phyloP scores from a whole-genome alignment of 2,329 filamentous ascomycete species.

The Phialophora chinensis region DNA sequence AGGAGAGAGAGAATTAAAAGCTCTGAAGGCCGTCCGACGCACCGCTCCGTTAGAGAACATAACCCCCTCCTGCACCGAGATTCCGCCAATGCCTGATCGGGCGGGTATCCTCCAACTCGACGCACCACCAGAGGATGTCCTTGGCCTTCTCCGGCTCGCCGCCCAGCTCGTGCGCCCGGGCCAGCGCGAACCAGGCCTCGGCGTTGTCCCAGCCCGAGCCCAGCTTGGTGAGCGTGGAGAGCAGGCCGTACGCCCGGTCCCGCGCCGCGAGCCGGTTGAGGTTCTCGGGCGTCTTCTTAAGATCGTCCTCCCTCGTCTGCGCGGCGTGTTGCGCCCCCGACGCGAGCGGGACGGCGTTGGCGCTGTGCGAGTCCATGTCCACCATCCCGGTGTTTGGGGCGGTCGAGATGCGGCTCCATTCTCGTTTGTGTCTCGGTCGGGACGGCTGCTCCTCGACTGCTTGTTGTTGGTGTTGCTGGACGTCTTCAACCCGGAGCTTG shows the following conservation, averaged over 20 bases:
- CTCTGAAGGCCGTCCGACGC: background rate
- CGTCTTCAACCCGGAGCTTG: conserved; percentile 25
- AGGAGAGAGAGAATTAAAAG: background rate
- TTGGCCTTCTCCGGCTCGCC: conserved; percentile 86
- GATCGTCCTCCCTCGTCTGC: conserved; percentile 39
- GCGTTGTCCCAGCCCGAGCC: conserved; percentile 88
- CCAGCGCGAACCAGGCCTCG: conserved; percentile 91
- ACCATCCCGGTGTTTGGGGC: conserved; percentile 11
- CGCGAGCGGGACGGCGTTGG: background rate
- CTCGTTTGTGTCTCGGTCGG: conserved; percentile 24
- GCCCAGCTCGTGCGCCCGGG: conserved; percentile 84
- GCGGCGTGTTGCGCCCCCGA: background rate
- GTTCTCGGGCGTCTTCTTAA: conserved; percentile 67
- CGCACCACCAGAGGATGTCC: conserved; percentile 95
- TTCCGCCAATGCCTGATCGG: conserved; percentile 82
- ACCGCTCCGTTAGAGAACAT: conserved; percentile 57
- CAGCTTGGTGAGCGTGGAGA: conserved; percentile 82
- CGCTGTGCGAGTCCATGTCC: conserved; percentile 17
- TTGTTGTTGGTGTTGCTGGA: conserved; percentile 1
- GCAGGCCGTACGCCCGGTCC: conserved; percentile 83
- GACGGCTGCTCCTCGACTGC: conserved; percentile 21
- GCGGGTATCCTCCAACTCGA: conserved; percentile 86
- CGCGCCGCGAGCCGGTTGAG: conserved; percentile 85
- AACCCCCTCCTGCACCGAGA: conserved; percentile 66
- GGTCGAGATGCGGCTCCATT: conserved; percentile 26